Evolutionary conservation across 2,329 filamentous ascomycete species (phyloP).

Genomic region (Diaporthe aspalathi): DNA sequence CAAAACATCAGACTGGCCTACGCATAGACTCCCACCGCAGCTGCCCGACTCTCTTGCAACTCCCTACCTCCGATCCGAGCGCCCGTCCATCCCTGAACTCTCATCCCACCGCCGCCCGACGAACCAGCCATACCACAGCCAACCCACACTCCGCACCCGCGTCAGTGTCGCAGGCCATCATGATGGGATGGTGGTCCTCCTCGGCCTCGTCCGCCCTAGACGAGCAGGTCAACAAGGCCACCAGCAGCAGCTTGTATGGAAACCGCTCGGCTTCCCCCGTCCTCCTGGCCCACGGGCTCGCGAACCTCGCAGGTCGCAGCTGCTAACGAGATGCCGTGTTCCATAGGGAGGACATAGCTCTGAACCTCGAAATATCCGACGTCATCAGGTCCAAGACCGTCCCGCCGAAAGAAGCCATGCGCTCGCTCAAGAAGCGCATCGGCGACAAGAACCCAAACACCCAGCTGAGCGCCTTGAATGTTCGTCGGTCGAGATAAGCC

Average conservation of each 20-base stretch:
- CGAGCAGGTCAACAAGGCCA: constrained; percentile 96
- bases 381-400: constrained; percentile 97
- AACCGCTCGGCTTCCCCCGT: constrained; percentile 28
- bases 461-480: constrained; percentile 93
- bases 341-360: constrained; percentile 88
- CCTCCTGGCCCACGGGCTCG: background rate
- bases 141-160: background rate
- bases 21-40: background rate
- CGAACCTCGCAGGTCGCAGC: background rate
- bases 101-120: background rate
- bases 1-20: background rate
- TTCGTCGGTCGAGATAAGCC: constrained; percentile 53
- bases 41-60: background rate
- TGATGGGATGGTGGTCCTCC: constrained; percentile 97
- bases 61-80: background rate
- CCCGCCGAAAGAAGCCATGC: constrained; percentile 97
- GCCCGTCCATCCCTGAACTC: constrained; percentile 21
- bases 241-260: constrained; percentile 88
- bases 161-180: constrained; percentile 50
- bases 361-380: constrained; percentile 98
- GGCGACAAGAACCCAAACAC: constrained; percentile 98
- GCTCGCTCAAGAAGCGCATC: constrained; percentile 91
- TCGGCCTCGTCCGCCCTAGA: constrained; percentile 91
- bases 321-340: constrained; percentile 37
- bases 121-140: background rate